Percentiles rank a stretch among this genome's conserved stretches.
Conservation (phyloP, 75 land plant species). For the Pseudotsuga menziesii region DNA sequence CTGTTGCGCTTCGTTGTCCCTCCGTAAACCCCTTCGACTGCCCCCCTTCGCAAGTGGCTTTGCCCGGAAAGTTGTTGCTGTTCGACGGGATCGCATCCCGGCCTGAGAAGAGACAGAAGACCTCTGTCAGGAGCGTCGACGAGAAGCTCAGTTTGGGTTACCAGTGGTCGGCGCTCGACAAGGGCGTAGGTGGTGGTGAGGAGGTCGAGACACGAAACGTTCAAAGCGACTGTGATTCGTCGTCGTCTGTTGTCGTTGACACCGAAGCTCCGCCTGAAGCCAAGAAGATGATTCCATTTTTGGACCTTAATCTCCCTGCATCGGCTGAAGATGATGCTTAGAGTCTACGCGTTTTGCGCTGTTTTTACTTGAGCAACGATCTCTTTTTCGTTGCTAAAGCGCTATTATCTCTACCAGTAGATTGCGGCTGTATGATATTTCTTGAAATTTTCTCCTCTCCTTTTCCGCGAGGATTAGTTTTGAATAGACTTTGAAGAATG, state of each 20-base stretch:
- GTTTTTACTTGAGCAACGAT: too few species aligned
- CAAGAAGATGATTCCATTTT: background rate
- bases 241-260: conserved; percentile 6
- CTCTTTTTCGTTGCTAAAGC: too few species aligned
- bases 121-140: background rate
- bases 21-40: background rate
- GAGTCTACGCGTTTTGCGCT: background rate
- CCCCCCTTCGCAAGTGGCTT: background rate
- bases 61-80: conserved; percentile 4
- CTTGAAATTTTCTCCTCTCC: background rate
- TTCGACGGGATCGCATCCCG: conserved; percentile 12
- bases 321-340: background rate
- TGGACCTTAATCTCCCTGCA: conserved; percentile 8
- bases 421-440: conserved; percentile 2
- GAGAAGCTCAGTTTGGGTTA: background rate
- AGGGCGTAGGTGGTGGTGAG: background rate
- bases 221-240: conserved; percentile 4
- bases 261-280: background rate
- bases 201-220: background rate
- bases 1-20: too few species aligned
- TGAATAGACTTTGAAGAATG: background rate
- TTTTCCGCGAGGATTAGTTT: background rate
- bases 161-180: background rate
- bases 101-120: conserved; percentile 1
- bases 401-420: background rate